phyloP scores from a whole-genome alignment of 140 eudicot species.

The Eryngium alpinum region DNA sequence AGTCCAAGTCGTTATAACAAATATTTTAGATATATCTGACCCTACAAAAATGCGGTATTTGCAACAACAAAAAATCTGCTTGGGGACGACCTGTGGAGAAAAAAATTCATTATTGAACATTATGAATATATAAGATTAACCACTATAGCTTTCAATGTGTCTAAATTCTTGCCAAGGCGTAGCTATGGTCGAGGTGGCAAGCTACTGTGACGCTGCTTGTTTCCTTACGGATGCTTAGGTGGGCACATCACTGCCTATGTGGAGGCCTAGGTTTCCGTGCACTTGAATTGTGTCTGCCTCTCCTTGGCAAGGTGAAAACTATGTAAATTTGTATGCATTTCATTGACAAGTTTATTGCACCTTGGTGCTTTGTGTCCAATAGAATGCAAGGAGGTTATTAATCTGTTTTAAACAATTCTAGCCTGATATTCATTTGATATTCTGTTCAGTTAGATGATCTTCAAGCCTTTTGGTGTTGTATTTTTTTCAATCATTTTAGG shows the following conservation, averaged over 20 bases:
- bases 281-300: not conserved
- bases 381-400: not conserved
- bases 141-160: not conserved
- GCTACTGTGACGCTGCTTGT: not conserved
- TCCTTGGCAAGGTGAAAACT: not conserved
- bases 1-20: not conserved
- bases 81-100: not conserved
- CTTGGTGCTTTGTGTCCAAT: not conserved
- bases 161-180: not conserved
- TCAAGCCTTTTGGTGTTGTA: not conserved
- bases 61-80: not conserved
- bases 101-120: not conserved
- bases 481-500: constrained; percentile 38
- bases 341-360: not conserved
- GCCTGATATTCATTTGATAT: not conserved
- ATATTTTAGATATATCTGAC: not conserved
- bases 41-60: too few relatives aligned
- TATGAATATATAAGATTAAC: not conserved
- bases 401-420: not conserved
- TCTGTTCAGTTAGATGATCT: not conserved
- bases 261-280: not conserved
- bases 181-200: not conserved
- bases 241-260: not conserved
- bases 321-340: not conserved
- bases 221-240: not conserved